Conservation (phyloP, 331 rosid species). For the Pyracantha coccinea region DNA sequence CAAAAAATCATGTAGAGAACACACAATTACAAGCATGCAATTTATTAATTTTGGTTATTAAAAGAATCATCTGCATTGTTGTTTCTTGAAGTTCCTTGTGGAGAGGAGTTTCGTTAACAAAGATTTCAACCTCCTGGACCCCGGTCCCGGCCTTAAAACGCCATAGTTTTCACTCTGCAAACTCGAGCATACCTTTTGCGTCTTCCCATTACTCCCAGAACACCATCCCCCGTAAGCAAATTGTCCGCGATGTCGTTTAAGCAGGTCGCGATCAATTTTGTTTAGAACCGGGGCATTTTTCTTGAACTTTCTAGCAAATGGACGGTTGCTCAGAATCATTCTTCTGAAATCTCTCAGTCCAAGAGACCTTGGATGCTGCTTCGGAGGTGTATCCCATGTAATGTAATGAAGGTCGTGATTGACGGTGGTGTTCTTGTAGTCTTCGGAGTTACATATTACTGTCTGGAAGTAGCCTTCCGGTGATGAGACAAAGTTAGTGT, state of each 20-base stretch:
- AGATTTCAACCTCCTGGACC: conserved; percentile 59
- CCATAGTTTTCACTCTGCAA: conserved; percentile 46
- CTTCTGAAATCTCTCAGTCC: conserved; percentile 48
- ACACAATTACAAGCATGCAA: background rate
- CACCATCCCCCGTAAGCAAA: conserved; percentile 82
- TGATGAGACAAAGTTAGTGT: conserved; percentile 81
- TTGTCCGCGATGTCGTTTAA: conserved; percentile 37
- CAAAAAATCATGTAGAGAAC: background rate
- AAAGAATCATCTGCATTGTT: conserved; percentile 55
- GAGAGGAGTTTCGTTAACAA: conserved; percentile 34
- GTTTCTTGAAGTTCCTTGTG: conserved; percentile 32
- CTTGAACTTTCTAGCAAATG: conserved; percentile 84
- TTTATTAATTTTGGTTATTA: background rate
- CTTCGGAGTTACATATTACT: conserved; percentile 60
- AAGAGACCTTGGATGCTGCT: conserved; percentile 78
- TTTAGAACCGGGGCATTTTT: conserved; percentile 49
- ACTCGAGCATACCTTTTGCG: conserved; percentile 28
- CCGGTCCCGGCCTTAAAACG: conserved; percentile 52
- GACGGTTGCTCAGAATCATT: conserved; percentile 57
- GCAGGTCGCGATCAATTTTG: conserved; percentile 62
- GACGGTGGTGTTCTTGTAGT: conserved; percentile 61
- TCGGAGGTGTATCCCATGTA: conserved; percentile 86
- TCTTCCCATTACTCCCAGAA: conserved; percentile 21
- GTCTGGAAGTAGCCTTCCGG: conserved; percentile 95
- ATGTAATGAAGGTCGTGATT: conserved; percentile 88